Percentiles rank a stretch among this genome's conserved stretches.
phyloP scores from a whole-genome alignment of 2,329 filamentous ascomycete genomes.

The Trichophyton schoenleinii region DNA sequence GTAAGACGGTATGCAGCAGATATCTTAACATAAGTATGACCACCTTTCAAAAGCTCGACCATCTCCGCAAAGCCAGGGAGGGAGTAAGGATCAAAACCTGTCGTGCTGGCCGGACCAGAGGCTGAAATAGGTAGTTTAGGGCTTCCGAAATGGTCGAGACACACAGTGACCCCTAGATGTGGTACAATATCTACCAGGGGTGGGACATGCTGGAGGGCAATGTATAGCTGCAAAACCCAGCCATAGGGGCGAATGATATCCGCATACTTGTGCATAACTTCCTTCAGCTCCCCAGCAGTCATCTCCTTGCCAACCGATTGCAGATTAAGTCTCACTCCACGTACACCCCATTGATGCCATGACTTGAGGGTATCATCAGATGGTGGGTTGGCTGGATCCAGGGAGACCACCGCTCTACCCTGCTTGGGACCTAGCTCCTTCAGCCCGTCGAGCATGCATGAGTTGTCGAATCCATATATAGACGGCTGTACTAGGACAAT shows the following conservation, averaged over 20 bases:
- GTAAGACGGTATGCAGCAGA: constrained; percentile 48
- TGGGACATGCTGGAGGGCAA: constrained; percentile 40
- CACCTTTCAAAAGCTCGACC: constrained; percentile 35
- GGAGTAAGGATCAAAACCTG: constrained; percentile 30
- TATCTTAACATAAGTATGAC: constrained; percentile 45
- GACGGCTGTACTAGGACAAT: constrained; percentile 51
- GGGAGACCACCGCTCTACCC: constrained; percentile 44
- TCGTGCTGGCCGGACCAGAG: constrained; percentile 9
- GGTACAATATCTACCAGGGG: constrained; percentile 40
- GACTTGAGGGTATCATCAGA: constrained; percentile 31
- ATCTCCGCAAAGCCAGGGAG: constrained; percentile 41
- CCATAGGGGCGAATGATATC: constrained; percentile 37
- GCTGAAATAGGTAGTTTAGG: constrained; percentile 27
- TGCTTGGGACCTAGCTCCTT: constrained; percentile 36
- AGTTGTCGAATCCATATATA: constrained; percentile 50
- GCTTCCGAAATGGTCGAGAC: constrained; percentile 49
- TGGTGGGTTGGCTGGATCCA: constrained; percentile 38
- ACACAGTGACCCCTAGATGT: constrained; percentile 40
- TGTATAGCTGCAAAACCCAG: constrained; percentile 49
- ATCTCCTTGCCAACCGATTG: constrained; percentile 40
- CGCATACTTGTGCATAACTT: constrained; percentile 37
- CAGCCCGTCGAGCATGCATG: constrained; percentile 45
- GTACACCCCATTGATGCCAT: constrained; percentile 47
- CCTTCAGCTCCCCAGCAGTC: constrained; percentile 29
- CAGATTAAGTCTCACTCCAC: constrained; percentile 49